These are phyloP conservation scores for Ilyonectria robusta DNA, from an alignment of 2,329 filamentous ascomycete genomes.

Conservation along the genomic window DNA sequence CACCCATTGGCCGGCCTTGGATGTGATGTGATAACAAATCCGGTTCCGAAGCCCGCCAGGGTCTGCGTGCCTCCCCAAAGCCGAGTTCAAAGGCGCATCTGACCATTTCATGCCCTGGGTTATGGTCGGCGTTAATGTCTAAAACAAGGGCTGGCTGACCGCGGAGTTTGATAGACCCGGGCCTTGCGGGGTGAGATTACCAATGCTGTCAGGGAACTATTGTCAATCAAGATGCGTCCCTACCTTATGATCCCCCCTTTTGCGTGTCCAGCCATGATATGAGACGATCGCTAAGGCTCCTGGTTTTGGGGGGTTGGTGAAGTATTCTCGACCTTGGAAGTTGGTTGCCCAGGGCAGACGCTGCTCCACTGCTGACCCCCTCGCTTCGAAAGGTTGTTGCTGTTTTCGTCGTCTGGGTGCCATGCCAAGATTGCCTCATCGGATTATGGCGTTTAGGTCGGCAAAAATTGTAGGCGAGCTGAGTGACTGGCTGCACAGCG, in stretches of 20 bases:
- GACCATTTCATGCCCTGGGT: slow-evolving; percentile 2
- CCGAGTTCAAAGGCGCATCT: slow-evolving; percentile 4
- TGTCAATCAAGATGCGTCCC: slow-evolving; percentile 9
- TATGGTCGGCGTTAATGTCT: slow-evolving; percentile 19
- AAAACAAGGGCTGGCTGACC: slow-evolving; percentile 23
- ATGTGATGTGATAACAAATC: slow-evolving; percentile 3
- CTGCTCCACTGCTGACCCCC: slow-evolving; percentile 9
- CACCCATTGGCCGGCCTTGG: slow-evolving; percentile 9
- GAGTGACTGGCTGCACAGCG: neutral
- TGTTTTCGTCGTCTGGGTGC: slow-evolving; percentile 5
- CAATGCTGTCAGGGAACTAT: slow-evolving; percentile 1
- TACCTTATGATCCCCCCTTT: neutral
- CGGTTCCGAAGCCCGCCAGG: slow-evolving; percentile 5
- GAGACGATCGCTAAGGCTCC: slow-evolving; percentile 4
- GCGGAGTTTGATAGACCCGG: slow-evolving; percentile 24
- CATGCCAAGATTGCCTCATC: slow-evolving; percentile 9
- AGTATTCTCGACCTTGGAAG: neutral
- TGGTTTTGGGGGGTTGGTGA: neutral
- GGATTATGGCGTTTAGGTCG: neutral
- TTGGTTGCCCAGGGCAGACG: slow-evolving; percentile 10
- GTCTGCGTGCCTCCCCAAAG: neutral
- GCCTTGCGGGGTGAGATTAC: slow-evolving; percentile 22
- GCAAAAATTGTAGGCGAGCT: slow-evolving; percentile 3
- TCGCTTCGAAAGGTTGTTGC: slow-evolving; percentile 12
- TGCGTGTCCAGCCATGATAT: neutral